A percentile compares a stretch with the other conserved stretches of the same genome.
Evolutionary conservation across 2,329 filamentous ascomycete genomes (phyloP).

Genomic region (Arthrobotrys iridis): DNA sequence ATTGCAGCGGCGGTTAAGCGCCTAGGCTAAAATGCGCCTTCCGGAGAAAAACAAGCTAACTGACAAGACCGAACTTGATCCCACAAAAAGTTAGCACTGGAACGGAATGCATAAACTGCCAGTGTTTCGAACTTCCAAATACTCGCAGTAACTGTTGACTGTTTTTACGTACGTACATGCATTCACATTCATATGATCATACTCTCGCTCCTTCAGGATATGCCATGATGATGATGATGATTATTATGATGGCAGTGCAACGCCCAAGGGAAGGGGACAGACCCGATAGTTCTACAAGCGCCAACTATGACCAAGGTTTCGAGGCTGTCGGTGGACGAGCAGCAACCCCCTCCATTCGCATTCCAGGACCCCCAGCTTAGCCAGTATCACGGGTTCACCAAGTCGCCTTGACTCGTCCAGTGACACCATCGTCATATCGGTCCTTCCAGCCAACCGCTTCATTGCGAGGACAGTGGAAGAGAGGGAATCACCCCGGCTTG

Average conservation of each 20-base stretch:
- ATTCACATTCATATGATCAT: no score
- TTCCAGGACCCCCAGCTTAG: no score
- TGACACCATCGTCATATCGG: neutral
- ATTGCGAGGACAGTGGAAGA: neutral
- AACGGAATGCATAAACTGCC: neutral
- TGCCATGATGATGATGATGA: neutral
- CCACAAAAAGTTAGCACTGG: neutral
- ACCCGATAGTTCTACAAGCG: no score
- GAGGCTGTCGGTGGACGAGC: no score
- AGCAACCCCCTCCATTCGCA: no score
- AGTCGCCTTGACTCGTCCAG: neutral
- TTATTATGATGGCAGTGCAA: no score
- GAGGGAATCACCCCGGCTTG: neutral
- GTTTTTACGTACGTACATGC: no score
- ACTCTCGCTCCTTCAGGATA: neutral
- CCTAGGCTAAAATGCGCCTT: conserved; percentile 43
- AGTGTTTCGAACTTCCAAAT: neutral
- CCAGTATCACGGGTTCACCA: neutral
- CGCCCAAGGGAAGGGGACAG: no score
- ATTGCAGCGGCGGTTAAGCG: conserved; percentile 38
- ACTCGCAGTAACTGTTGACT: neutral
- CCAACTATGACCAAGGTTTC: no score
- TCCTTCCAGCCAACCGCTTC: neutral
- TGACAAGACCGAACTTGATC: neutral
- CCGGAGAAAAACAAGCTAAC: conserved; percentile 23